These are phyloP conservation scores for Thelonectria rubi DNA, from an alignment of 2,329 filamentous ascomycete species.

Conservation along the genomic window DNA sequence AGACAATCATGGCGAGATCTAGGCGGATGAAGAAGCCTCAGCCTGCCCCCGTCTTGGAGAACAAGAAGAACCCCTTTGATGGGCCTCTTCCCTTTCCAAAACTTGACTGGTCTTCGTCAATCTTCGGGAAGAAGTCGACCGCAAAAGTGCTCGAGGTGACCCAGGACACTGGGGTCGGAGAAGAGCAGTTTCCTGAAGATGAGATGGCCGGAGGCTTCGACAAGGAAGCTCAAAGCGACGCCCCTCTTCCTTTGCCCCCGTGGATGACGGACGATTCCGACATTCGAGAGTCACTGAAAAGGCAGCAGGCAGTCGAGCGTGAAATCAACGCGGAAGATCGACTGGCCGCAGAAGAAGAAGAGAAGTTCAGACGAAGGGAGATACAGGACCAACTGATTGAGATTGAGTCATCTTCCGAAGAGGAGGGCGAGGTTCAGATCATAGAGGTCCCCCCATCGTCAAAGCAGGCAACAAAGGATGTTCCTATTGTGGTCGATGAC, in stretches of 20 bases:
- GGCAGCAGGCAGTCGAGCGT: slow-evolving; percentile 64
- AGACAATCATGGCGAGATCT: slow-evolving; percentile 77
- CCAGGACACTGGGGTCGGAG: slow-evolving; percentile 37
- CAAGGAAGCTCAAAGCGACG: slow-evolving; percentile 55
- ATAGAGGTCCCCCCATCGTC: slow-evolving; percentile 57
- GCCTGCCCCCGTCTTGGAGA: slow-evolving; percentile 54
- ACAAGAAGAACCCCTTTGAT: slow-evolving; percentile 71
- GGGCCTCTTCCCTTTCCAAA: slow-evolving; percentile 93
- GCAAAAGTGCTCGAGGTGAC: slow-evolving; percentile 36
- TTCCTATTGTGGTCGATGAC: slow-evolving; percentile 14
- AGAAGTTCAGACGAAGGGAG: slow-evolving; percentile 55
- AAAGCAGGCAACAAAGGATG: slow-evolving; percentile 30
- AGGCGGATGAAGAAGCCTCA: slow-evolving; percentile 64
- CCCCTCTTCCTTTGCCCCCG: slow-evolving; percentile 72
- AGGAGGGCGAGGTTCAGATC: slow-evolving; percentile 66
- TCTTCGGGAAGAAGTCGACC: slow-evolving; percentile 58
- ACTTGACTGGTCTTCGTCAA: slow-evolving; percentile 72
- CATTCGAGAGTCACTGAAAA: slow-evolving; percentile 69
- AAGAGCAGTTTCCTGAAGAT: slow-evolving; percentile 46
- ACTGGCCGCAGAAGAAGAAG: slow-evolving; percentile 64
- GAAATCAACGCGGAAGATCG: slow-evolving; percentile 72
- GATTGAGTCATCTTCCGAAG: slow-evolving; percentile 69
- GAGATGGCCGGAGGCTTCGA: slow-evolving; percentile 73
- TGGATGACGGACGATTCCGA: slow-evolving; percentile 76
- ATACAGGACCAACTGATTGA: slow-evolving; percentile 64